These are phyloP conservation scores for Davidsoniella eucalypti DNA, from an alignment of 2,329 filamentous ascomycete genomes.

Conservation along the genomic window DNA sequence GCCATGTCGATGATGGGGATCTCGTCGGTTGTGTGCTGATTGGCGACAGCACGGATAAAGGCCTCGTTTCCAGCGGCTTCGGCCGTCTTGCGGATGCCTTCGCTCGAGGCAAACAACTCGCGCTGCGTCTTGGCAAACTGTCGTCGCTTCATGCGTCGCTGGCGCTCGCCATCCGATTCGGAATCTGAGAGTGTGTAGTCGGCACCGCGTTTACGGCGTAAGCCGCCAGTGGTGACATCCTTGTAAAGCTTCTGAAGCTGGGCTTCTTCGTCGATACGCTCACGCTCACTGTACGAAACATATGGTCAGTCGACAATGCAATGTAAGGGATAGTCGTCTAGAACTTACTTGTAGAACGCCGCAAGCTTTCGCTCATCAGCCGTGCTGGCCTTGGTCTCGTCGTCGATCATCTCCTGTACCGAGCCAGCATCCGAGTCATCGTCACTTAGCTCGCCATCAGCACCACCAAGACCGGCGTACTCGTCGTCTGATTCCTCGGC, in stretches of 20 bases:
- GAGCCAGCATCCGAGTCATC: conserved; percentile 50
- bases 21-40: conserved; percentile 59
- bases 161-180: conserved; percentile 68
- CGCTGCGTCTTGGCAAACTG: conserved; percentile 88
- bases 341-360: conserved; percentile 74
- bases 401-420: conserved; percentile 79
- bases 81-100: conserved; percentile 79
- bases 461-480: conserved; percentile 84
- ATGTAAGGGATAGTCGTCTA: conserved; percentile 10
- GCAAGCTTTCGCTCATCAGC: conserved; percentile 68
- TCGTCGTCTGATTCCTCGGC: conserved; percentile 97
- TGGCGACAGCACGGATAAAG: conserved; percentile 80
- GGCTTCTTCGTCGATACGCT: conserved; percentile 68
- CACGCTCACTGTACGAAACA: conserved; percentile 44
- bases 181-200: conserved; percentile 80
- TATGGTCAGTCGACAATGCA: not conserved
- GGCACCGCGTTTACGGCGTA: conserved; percentile 68
- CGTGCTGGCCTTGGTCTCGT: conserved; percentile 29
- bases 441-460: conserved; percentile 71
- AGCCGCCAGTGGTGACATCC: conserved; percentile 75
- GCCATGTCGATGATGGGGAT: conserved; percentile 52
- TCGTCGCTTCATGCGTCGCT: conserved; percentile 63
- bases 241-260: conserved; percentile 82
- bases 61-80: conserved; percentile 78
- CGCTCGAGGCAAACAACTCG: conserved; percentile 64